Conservation (phyloP, 2,329 filamentous ascomycete genomes). For the Plenodomus biglobosus region DNA sequence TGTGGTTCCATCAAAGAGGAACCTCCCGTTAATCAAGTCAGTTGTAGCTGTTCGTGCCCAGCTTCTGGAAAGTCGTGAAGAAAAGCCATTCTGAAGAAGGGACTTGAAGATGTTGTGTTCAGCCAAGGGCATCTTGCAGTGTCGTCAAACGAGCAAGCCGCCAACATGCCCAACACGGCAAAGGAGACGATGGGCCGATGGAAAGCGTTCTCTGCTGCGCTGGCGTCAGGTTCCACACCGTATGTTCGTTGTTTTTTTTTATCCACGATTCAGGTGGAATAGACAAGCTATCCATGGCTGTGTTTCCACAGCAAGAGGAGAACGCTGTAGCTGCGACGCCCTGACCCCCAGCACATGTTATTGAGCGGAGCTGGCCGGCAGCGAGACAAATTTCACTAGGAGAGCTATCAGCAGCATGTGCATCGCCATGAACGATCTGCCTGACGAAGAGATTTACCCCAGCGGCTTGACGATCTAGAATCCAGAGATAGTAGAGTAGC, state of each 20-base stretch:
- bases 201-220: slow-evolving; percentile 29
- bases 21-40: too few species aligned
- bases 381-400: slow-evolving; percentile 18
- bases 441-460: slow-evolving; percentile 31
- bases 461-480: slow-evolving; percentile 19
- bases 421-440: too few species aligned
- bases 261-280: slow-evolving; percentile 37
- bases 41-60: too few species aligned
- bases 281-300: slow-evolving; percentile 34
- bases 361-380: slow-evolving; percentile 24
- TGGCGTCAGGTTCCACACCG: slow-evolving; percentile 20
- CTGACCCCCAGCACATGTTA: slow-evolving; percentile 27
- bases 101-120: slow-evolving; percentile 24
- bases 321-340: slow-evolving; percentile 27
- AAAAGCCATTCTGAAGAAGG: too few species aligned
- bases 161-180: slow-evolving; percentile 27
- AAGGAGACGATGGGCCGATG: slow-evolving; percentile 37
- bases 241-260: slow-evolving; percentile 35
- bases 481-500: slow-evolving; percentile 46
- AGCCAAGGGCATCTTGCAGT: slow-evolving; percentile 19
- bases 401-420: slow-evolving; percentile 25
- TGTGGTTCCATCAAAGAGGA: too few species aligned
- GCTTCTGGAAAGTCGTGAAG: slow-evolving; percentile 34
- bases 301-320: slow-evolving; percentile 25
- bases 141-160: slow-evolving; percentile 18